Base-by-base conservation (phyloP, 2,329 filamentous ascomycete genomes). In the Chalaropsis ovoidea region DNA sequence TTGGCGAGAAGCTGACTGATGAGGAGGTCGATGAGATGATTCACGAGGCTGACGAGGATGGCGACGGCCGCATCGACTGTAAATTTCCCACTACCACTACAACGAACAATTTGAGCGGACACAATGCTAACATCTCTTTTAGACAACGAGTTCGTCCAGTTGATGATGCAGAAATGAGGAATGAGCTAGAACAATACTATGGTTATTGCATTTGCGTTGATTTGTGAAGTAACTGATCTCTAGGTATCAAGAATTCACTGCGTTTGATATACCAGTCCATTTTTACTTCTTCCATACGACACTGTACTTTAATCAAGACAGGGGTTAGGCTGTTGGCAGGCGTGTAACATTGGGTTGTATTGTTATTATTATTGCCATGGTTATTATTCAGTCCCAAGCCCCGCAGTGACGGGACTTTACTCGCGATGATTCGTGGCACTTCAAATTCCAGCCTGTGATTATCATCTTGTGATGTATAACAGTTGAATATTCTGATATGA, bases 21-120 rank as follows among this genome's bases (percentile, higher is more conserved):
- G 89, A 93, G 71, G 89, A 94, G 78, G 89, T 94, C 71, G 89
- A 94, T 72, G 89, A 94, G 82, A 94, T 94, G 89, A 94, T 94
- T 75, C 86, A 89, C 70, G 89, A 94, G 78, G 89, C 89, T 73
- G 89, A 94, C 76, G 89, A 94, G 79, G 89, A 94, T 71, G 89
- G 89, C 70, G 89, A 94, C 76, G 89, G 89, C 73, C 86, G 89
- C 73, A 94, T 94, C 73, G 89, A 94, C 77, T 94, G 89, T 93
- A 81, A 70, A 86, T 42, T 22, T 42, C 13, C 6, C 22, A 54
- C n/a, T 2, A 27, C 17, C 27, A 67, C n/a, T 45, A 68, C 75
- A 73, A 75, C 73, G n/a, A n/a, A n/a, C n/a, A n/a, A 67, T 42
- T 67, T 41, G 17, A 62, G 19, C n/a, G n/a, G 4, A 39, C 27